Evolutionary conservation across 129 eudicot species (phyloP).

Genomic region (Cynara cardunculus): DNA sequence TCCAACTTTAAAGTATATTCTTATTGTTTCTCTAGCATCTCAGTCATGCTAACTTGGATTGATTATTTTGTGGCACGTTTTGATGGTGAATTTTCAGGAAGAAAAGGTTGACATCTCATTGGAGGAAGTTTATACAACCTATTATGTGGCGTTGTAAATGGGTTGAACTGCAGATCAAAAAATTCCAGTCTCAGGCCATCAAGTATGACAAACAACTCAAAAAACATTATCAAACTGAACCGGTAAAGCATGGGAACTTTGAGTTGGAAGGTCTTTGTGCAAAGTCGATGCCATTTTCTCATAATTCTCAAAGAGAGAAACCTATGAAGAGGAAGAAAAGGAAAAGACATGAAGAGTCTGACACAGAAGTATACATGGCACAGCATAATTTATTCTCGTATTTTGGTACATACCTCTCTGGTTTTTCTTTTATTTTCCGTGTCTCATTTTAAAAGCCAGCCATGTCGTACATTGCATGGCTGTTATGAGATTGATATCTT

Average conservation of each 20-base stretch:
- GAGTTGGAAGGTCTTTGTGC: slow-evolving; percentile 33
- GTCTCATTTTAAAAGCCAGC: background rate
- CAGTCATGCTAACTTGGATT: background rate
- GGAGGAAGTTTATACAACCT: slow-evolving; percentile 71
- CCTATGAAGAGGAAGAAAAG: slow-evolving; percentile 64
- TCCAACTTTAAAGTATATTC: background rate
- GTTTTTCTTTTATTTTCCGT: background rate
- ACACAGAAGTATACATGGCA: slow-evolving; percentile 48
- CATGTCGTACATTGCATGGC: background rate
- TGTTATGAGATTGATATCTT: slow-evolving; percentile 3
- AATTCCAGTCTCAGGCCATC: slow-evolving; percentile 42
- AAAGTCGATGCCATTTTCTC: slow-evolving; percentile 47
- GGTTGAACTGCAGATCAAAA: slow-evolving; percentile 72
- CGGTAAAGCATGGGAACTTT: slow-evolving; percentile 27
- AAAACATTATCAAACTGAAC: slow-evolving; percentile 37
- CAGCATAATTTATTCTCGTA: slow-evolving; percentile 63
- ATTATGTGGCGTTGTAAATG: slow-evolving; percentile 88
- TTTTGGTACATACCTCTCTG: slow-evolving; percentile 45
- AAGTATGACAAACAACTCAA: slow-evolving; percentile 53
- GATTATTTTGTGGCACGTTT: background rate
- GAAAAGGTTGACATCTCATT: slow-evolving; percentile 74
- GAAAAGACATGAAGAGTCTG: slow-evolving; percentile 46
- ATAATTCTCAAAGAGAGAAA: slow-evolving; percentile 31
- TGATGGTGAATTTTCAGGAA: slow-evolving; percentile 45
- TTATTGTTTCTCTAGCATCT: background rate